Evolutionary conservation across 139 green algal genomes (phyloP), one percentile per base, ranked within the genome.

Genomic region (Haematococcus sp.): DNA sequence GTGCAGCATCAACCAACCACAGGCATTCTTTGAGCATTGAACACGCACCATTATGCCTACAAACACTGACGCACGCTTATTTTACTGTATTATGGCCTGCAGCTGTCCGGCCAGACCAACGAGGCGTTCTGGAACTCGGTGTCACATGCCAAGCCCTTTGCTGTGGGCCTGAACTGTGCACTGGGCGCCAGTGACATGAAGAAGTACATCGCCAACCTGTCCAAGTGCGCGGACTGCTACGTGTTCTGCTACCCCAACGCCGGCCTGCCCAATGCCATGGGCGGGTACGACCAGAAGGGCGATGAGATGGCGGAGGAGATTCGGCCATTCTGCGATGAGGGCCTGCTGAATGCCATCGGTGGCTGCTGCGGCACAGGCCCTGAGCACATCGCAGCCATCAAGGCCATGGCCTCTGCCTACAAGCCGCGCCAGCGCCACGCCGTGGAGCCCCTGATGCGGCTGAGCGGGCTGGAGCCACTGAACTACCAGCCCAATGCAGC

Each of bases 181-280:
- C 91, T 99, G 68, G 95, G 95, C 19, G 95, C 95, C 28, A 79
- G 73, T 27, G 95, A 99, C 85, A 99, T 99, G 95, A 86, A 91
- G 66, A 76, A 87, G 71, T 99, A 98, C 85, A 83, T 98, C 0
- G 91, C 93, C 80, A 98, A 97, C 82, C 86, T 99, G 59, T 86
- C 75, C 43, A 72, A 81, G 33, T 95, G 87, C 66, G 91, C 92
- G 0, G 93, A 98, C 83, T 98, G 94, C 86, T 97, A 86, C 61
- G 92, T 98, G 61, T 96, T 98, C 78, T 95, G 89, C 86, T 98
- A 98, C 87, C 95, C 95, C 67, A 98, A 98, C 83, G 94, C 93
- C 11, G 94, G 93, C 28, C 86, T 98, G 73, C 94, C 94, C 63
- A 98, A 98, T 73, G 93, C 94, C 68, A 97, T 98, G 94, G 94